Conservation (phyloP, 148 eudicot species). For the Simmondsia chinensis region DNA sequence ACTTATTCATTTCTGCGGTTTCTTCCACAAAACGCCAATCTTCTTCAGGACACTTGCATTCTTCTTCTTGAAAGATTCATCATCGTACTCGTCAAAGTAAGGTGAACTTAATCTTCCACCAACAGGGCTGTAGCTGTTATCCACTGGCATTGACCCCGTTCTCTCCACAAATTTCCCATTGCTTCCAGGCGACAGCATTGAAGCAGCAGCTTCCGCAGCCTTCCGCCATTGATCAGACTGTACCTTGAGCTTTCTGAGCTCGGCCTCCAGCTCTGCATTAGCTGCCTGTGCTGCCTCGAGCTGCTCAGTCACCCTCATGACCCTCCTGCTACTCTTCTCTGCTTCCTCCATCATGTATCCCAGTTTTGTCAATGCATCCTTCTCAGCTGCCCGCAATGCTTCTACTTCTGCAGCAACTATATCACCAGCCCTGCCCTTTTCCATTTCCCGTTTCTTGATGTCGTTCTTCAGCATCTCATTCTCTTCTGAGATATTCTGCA, state of each 20-base stretch:
- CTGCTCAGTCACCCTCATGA: conserved; percentile 46
- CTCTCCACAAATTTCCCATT: conserved; percentile 60
- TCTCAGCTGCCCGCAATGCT: conserved; percentile 41
- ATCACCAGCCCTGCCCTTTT: conserved; percentile 10
- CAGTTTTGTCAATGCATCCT: conserved; percentile 44
- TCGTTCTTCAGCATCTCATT: conserved; percentile 47
- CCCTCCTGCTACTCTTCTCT: conserved; percentile 46
- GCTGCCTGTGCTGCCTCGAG: conserved; percentile 50
- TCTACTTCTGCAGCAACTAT: conserved; percentile 26
- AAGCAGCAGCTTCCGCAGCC: conserved; percentile 93
- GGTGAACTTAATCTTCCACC: conserved; percentile 36
- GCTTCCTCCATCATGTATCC: conserved; percentile 41
- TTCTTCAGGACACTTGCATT: conserved; percentile 68
- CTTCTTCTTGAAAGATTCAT: conserved; percentile 71
- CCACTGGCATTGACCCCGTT: conserved; percentile 56
- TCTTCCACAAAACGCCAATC: conserved; percentile 88
- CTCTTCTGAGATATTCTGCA: conserved; percentile 35
- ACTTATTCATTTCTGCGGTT: conserved; percentile 46
- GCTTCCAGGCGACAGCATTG: conserved; percentile 59
- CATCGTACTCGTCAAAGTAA: conserved; percentile 44
- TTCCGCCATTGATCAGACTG: conserved; percentile 93
- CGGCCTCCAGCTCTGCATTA: conserved; percentile 63
- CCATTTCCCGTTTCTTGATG: conserved; percentile 28
- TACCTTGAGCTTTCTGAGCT: conserved; percentile 71
- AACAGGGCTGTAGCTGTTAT: conserved; percentile 33